A percentile compares a stretch with the other conserved stretches of the same genome.
Evolutionary conservation across 495 filamentous ascomycete genomes (phyloP).

Genomic region (Talaromyces wortmannii): DNA sequence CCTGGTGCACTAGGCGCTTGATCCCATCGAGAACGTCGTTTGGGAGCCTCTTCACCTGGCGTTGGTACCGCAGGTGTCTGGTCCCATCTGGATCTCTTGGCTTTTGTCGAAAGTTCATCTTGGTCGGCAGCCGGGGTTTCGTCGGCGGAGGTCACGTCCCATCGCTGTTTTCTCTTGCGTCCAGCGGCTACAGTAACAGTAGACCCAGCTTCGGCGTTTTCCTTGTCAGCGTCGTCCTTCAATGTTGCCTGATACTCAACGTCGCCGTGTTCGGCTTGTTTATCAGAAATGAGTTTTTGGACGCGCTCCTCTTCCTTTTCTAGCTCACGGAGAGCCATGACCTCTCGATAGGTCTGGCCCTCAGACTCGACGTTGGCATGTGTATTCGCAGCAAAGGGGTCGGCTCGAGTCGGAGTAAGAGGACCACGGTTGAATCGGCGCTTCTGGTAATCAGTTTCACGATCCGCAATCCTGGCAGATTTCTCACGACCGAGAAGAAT

Average conservation of each 20-base stretch:
- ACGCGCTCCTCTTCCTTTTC: slow-evolving; percentile 94
- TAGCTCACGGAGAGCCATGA: slow-evolving; percentile 86
- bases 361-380: slow-evolving; percentile 60
- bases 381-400: slow-evolving; percentile 75
- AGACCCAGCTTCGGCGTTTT: slow-evolving; percentile 63
- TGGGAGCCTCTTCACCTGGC: slow-evolving; percentile 50
- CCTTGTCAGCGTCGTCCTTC: slow-evolving; percentile 58
- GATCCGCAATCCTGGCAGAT: slow-evolving; percentile 78
- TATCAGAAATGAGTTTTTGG: slow-evolving; percentile 70
- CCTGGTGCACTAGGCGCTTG: slow-evolving; percentile 57
- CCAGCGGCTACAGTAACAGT: slow-evolving; percentile 56
- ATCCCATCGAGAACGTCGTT: slow-evolving; percentile 81
- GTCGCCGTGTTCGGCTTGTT: slow-evolving; percentile 52
- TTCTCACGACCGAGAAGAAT: slow-evolving; percentile 82
- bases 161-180: slow-evolving; percentile 86
- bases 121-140: slow-evolving; percentile 34
- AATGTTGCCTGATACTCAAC: slow-evolving; percentile 65
- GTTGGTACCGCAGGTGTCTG: slow-evolving; percentile 63
- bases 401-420: slow-evolving; percentile 80
- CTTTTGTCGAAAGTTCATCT: slow-evolving; percentile 46
- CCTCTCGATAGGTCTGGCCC: slow-evolving; percentile 77
- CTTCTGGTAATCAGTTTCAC: slow-evolving; percentile 98
- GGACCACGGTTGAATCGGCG: slow-evolving; percentile 76
- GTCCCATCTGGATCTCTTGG: slow-evolving; percentile 87
- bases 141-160: slow-evolving; percentile 64